Evolutionary conservation across 805 yeast species (phyloP), one percentile per base, ranked within the genome.

Genomic region (Ogataea paraovalis): DNA sequence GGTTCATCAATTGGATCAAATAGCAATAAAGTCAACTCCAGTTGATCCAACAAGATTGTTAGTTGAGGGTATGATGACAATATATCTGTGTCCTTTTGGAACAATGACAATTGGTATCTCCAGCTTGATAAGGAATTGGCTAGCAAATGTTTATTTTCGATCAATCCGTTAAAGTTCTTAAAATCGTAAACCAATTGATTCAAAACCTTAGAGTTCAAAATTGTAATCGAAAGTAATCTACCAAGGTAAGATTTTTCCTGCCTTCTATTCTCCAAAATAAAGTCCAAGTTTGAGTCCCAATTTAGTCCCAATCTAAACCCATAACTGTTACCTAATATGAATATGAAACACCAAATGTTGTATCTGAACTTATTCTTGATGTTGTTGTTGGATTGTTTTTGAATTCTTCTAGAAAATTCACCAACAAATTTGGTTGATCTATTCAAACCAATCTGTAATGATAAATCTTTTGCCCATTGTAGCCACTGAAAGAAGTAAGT

Each of bases 321-420:
- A 36, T 59, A 56, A 12, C 59, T 39, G 30, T 55, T 58, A 14
- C 67, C 67, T 22, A 61, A 43, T 27, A 63, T 58, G 39, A 49
- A 64, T 3, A 65, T 41, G n/a, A 50, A 44, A 41, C 61, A 49
- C 66, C 66, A 61, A 12, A 59, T 55, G 44, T 59, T 59, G 34
- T 55, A 54, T 19, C 61, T 42, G 28, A 43, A 48, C n/a, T 46
- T 27, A 18, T 56, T 51, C 6, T 48, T 43, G 6, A 54, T 42
- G 21, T 50, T 46, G 12, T 46, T 42, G 44, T 46, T 42, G 42
- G 46, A 40, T 18, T 33, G 19, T 20, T 16, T 27, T 20, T 52
- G 53, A 3, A 52, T 38, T 27, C 57, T 48, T 21, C 56, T 39
- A 21, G 57, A 54, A 38, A 54, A 47, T 46, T 58, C 59, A 46